Evolutionary conservation across 2,329 filamentous ascomycete genomes (phyloP).

Genomic region (Beauveria bassiana): DNA sequence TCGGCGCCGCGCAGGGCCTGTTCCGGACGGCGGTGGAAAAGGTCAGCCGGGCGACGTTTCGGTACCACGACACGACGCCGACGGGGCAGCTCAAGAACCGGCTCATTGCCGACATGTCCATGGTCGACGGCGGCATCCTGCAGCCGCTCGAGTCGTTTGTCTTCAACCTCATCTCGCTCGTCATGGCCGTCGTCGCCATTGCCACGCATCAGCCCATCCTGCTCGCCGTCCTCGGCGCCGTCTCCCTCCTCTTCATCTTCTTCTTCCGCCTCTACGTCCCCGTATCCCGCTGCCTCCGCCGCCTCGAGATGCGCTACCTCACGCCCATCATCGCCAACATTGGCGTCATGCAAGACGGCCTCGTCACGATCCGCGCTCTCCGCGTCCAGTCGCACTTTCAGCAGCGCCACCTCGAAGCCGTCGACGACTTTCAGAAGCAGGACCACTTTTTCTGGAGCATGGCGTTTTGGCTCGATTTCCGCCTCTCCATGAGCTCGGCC

Average conservation of each 20-base stretch:
- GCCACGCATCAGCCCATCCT: constrained; percentile 71
- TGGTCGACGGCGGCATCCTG: constrained; percentile 80
- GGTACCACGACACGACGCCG: constrained; percentile 86
- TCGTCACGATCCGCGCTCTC: constrained; percentile 82
- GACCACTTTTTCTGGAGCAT: constrained; percentile 94
- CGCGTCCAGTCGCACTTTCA: constrained; percentile 73
- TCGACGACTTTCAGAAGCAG: constrained; percentile 87
- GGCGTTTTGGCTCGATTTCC: constrained; percentile 75
- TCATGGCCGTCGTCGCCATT: constrained; percentile 68
- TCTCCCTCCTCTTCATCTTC: constrained; percentile 61
- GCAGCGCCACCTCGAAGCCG: constrained; percentile 67
- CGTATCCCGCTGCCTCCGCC: constrained; percentile 71
- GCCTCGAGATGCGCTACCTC: constrained; percentile 83
- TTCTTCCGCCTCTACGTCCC: constrained; percentile 75
- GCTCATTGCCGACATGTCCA: constrained; percentile 82
- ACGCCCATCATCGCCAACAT: constrained; percentile 90
- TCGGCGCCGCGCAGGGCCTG: constrained; percentile 66
- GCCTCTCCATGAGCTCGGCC: constrained; percentile 57
- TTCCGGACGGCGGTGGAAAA: constrained; percentile 65
- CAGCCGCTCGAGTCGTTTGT: constrained; percentile 63
- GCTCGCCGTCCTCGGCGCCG: constrained; percentile 59
- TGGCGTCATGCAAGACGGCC: constrained; percentile 73
- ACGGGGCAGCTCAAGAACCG: constrained; percentile 88
- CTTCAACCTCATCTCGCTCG: constrained; percentile 63
- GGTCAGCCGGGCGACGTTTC: constrained; percentile 74